phyloP scores from a whole-genome alignment of 1,284 basidiomycete species.

The Abortiporus biennis region DNA sequence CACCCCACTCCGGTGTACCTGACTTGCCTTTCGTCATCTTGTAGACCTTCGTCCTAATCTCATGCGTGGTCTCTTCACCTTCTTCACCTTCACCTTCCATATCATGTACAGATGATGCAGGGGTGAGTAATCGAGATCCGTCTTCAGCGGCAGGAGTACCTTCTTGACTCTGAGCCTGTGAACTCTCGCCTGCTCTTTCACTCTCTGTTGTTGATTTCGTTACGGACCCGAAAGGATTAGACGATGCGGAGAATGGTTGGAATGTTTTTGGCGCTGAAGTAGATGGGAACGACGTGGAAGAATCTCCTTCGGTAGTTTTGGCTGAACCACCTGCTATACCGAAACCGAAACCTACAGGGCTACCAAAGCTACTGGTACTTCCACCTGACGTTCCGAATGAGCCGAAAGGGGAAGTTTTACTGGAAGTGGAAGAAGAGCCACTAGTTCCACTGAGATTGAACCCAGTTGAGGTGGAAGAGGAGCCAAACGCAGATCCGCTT shows the following conservation, averaged over 20 bases:
- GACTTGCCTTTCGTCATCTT: slow-evolving; percentile 47
- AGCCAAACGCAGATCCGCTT: not conserved
- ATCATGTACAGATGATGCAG: slow-evolving; percentile 37
- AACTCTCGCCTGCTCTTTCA: slow-evolving; percentile 14
- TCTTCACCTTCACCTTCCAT: slow-evolving; percentile 79
- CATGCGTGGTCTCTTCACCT: slow-evolving; percentile 66
- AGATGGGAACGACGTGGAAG: slow-evolving; percentile 5
- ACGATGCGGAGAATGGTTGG: slow-evolving; percentile 6
- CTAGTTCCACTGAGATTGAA: slow-evolving; percentile 16
- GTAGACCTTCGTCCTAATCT: slow-evolving; percentile 58
- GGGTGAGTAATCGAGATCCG: not conserved
- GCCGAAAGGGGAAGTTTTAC: no score
- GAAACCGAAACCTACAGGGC: slow-evolving; percentile 50
- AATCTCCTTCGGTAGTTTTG: slow-evolving; percentile 15
- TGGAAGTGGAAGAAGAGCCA: not conserved
- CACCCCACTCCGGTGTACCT: slow-evolving; percentile 50
- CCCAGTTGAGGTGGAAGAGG: slow-evolving; percentile 2
- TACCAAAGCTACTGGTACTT: slow-evolving; percentile 32
- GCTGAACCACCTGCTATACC: slow-evolving; percentile 35
- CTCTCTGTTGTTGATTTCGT: not conserved
- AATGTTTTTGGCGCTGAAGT: slow-evolving; percentile 4
- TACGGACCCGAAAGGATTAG: not conserved
- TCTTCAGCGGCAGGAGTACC: slow-evolving; percentile 28
- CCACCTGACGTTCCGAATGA: slow-evolving; percentile 14
- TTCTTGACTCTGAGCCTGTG: slow-evolving; percentile 19